Percentiles rank a stretch among this genome's conserved stretches.
Evolutionary conservation across 2,329 filamentous ascomycete species (phyloP).

Genomic region (Talaromyces albobiverticillius): DNA sequence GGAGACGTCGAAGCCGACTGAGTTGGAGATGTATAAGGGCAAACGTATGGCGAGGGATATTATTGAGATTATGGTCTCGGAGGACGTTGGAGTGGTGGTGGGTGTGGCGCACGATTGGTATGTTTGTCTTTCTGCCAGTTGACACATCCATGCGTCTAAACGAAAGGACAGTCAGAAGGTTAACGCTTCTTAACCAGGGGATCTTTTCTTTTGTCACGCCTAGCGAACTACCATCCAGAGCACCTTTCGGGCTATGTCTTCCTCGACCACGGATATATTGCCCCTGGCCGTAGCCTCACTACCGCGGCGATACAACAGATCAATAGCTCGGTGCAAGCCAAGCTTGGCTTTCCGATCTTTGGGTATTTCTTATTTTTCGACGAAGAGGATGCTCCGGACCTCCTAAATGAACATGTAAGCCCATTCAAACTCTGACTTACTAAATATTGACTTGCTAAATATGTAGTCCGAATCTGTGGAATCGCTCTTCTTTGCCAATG

Average conservation of each 20-base stretch:
- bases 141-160: not conserved
- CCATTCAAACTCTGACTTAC: not conserved
- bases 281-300: conserved; percentile 20
- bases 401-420: conserved; percentile 25
- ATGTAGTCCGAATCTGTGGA: conserved; percentile 23
- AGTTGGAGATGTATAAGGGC: conserved; percentile 25
- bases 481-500: conserved; percentile 22
- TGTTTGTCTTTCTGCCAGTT: not conserved
- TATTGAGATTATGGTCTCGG: conserved; percentile 30
- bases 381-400: conserved; percentile 11
- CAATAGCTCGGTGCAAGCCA: conserved; percentile 19
- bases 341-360: conserved; percentile 23
- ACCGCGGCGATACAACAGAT: conserved; percentile 19
- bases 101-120: conserved; percentile 24
- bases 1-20: conserved; percentile 28
- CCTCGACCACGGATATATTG: not conserved
- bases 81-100: conserved; percentile 19
- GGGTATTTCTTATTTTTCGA: conserved; percentile 25
- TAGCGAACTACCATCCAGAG: conserved; percentile 23
- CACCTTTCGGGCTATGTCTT: conserved; percentile 21
- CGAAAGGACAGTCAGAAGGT: too few relatives aligned
- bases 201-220: conserved; percentile 23
- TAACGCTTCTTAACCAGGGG: conserved; percentile 15
- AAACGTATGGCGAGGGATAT: conserved; percentile 33
- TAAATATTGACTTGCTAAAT: not conserved